phyloP scores from a whole-genome alignment of 78 protist genomes.

The Dictyostelium purpureum region DNA sequence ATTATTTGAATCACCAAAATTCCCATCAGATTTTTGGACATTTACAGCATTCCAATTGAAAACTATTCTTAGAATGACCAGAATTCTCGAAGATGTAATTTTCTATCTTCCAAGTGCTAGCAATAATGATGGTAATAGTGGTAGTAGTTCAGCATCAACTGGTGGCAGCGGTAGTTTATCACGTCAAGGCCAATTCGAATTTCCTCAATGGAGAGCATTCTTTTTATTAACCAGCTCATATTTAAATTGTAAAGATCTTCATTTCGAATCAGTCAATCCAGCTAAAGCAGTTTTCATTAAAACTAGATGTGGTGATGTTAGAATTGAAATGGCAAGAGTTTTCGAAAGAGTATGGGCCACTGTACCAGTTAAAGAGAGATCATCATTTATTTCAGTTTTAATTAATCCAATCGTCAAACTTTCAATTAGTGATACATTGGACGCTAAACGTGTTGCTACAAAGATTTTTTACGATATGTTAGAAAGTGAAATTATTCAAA shows the following conservation, averaged over 20 bases:
- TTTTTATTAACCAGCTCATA: slow-evolving; percentile 68
- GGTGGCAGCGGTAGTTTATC: background rate
- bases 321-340: slow-evolving; percentile 75
- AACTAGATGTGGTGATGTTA: slow-evolving; percentile 68
- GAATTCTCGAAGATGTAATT: slow-evolving; percentile 65
- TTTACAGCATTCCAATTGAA: slow-evolving; percentile 71
- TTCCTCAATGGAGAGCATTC: slow-evolving; percentile 52
- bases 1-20: slow-evolving; percentile 55
- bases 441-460: slow-evolving; percentile 74
- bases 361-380: slow-evolving; percentile 52
- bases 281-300: slow-evolving; percentile 73
- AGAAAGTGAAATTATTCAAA: slow-evolving; percentile 52
- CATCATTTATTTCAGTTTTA: slow-evolving; percentile 41
- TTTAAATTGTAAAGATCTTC: slow-evolving; percentile 57
- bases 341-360: slow-evolving; percentile 68
- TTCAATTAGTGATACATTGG: slow-evolving; percentile 44
- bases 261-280: slow-evolving; percentile 74
- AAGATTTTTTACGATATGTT: slow-evolving; percentile 68
- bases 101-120: background rate
- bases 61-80: slow-evolving; percentile 61
- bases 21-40: slow-evolving; percentile 79
- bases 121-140: background rate
- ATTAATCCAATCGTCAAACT: slow-evolving; percentile 56
- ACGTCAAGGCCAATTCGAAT: slow-evolving; percentile 29
- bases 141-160: background rate